Evolutionary conservation across 2,329 filamentous ascomycete genomes (phyloP), one percentile per base, ranked within the genome.

Genomic region (Stenocarpella maydis): DNA sequence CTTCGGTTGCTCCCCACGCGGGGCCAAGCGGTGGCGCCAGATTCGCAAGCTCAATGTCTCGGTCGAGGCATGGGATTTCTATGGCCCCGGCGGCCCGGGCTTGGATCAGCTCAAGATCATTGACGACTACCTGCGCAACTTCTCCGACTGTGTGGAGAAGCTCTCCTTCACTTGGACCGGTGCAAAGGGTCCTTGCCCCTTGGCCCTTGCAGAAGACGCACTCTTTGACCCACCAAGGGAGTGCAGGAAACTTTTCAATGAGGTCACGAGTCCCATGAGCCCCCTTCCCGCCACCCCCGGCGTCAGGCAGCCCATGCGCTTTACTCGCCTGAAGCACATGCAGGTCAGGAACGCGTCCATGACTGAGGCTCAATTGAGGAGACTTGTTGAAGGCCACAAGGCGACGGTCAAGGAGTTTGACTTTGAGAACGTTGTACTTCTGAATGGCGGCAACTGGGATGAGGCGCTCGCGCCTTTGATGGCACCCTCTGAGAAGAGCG

Each of bases 141-240:
- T 97, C 77, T 86, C 90, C 0, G 82, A 85, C 6, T 84, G 81
- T 39, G 83, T 96, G 1, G 90, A 91, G 72, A 90, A 90, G 77
- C 85, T 97, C 68, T 86, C 86, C 68, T 97, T 97, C 80, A 87
- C 88, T 69, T 97, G 94, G 94, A 83, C 90, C 71, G 91, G 92
- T 47, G 81, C 82, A 53, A 90, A 90, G 76, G 92, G 93, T 0
- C 92, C 91, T 1, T 93, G 91, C 68, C 93, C 93, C 1, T 79
- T 96, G 24, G 89, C 90, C 0, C 83, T 95, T 7, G 84, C 89
- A 17, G 85, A 83, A n/a, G 92, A 95, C 75, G 88, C 91, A 17
- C 84, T 93, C n/a, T 90, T 91, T 75, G 84, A 87, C 28, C 84
- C 87, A 37, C 82, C 86, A 17, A 83, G 84, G 55, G 80, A 80